Evolutionary conservation across 495 filamentous ascomycete genomes (phyloP), one percentile per base, ranked within the genome.

Genomic region (Talaromyces wortmannii): DNA sequence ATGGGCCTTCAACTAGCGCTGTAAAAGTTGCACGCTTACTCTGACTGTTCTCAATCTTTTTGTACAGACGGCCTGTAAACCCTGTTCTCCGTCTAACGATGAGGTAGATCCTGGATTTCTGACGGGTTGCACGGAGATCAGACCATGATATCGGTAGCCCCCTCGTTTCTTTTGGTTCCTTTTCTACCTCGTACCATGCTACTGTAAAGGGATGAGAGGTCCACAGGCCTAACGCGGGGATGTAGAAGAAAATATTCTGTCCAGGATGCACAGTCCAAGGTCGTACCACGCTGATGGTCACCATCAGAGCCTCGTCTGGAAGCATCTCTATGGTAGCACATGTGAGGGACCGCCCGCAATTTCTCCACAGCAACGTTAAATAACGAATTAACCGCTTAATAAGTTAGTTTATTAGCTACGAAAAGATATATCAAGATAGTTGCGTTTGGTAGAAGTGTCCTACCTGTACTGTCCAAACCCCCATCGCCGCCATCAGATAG

Each of bases 1-100:
- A 91, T 7, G 87, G 87, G 1, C 87, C 88, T 64, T 91, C 87
- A 23, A 85, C 76, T 7, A 84, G 68, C 51, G 80, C 84, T 7
- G 63, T 74, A 40, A 40, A 40, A 40, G 2, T 10, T 40, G 8
- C 36, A 40, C 5, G 13, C 36, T 40, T 40, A 13, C 36, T 40
- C 36, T 78, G 73, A 44, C 67, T 59, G 11, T 66, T 66, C 10
- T 73, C 64, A 0, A 83, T 84, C 57, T 75, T 80, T 55, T 77
- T 74, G 68, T 80, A 86, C 1, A 91, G 70, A 3, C 61, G 71
- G 48, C 78, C 69, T 2, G 87, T 91, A 70, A 91, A 86, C 18
- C 87, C 87, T 1, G 86, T 86, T 31, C 87, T 77, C 46, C 78
- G 80, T 45, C 85, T 79, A 52, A 90, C 80, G 63, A 91, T 74